phyloP scores from a whole-genome alignment of 306 rosid species.

The Sphenostylis stenocarpa region DNA sequence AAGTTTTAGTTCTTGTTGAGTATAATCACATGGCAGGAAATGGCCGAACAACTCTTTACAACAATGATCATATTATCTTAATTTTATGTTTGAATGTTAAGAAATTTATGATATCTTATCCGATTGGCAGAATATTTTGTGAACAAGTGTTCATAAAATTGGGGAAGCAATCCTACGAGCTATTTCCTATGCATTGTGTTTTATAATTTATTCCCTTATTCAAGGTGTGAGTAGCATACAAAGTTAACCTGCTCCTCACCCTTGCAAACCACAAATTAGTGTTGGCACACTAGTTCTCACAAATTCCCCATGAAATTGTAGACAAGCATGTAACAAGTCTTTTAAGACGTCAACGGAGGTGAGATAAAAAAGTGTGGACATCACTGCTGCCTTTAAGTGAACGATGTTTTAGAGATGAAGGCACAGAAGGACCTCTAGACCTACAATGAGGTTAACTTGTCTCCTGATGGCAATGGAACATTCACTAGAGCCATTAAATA shows the following conservation, averaged over 20 bases:
- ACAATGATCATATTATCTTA: not conserved
- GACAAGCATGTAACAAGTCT: constrained; percentile 52
- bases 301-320: not conserved
- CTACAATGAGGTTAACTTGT: constrained; percentile 59
- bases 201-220: not conserved
- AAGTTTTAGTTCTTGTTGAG: not conserved
- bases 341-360: constrained; percentile 65
- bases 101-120: not conserved
- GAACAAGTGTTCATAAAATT: not conserved
- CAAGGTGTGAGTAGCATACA: not conserved
- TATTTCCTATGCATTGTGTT: not conserved
- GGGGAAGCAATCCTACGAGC: not conserved
- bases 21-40: not conserved
- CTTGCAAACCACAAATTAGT: not conserved
- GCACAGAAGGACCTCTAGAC: constrained; percentile 76
- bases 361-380: constrained; percentile 67
- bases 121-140: not conserved
- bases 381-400: constrained; percentile 57
- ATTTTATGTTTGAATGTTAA: not conserved
- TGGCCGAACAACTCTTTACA: not conserved
- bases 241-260: not conserved
- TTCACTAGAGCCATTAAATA: constrained; percentile 68
- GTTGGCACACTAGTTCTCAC: not conserved
- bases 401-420: constrained; percentile 74
- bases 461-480: constrained; percentile 71